phyloP scores from a whole-genome alignment of 371 early-diverging fungal genomes.

The Fennellomyces sp. region DNA sequence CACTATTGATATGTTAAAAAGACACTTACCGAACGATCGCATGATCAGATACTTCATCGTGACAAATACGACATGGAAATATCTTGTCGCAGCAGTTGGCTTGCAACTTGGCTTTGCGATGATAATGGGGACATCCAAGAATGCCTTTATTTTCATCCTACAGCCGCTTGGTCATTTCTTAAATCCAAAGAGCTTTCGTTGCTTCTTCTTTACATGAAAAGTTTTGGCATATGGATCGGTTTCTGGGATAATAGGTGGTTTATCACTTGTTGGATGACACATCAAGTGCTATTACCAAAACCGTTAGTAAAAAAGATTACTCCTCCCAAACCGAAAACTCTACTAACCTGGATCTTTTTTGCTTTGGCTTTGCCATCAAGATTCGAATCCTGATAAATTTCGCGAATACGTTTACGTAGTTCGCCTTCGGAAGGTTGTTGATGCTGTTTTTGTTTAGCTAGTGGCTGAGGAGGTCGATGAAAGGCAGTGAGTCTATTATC shows the following conservation, averaged over 20 bases:
- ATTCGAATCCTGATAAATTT: conserved; percentile 55
- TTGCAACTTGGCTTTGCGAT: conserved; percentile 81
- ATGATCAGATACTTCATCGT: conserved; percentile 89
- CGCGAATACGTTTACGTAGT: conserved; percentile 60
- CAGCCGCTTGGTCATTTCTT: not conserved
- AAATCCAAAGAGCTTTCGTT: not conserved
- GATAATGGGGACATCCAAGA: conserved; percentile 94
- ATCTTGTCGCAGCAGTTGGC: conserved; percentile 92
- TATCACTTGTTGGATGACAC: not conserved
- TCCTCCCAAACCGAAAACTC: not conserved
- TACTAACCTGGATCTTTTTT: conserved; percentile 68
- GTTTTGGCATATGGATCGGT: not conserved
- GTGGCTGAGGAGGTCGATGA: conserved; percentile 95
- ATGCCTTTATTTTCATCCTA: conserved; percentile 54
- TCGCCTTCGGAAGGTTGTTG: conserved; percentile 26
- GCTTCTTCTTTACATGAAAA: not conserved
- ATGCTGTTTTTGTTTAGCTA: conserved; percentile 84
- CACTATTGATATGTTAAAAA: not conserved
- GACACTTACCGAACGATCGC: conserved; percentile 73
- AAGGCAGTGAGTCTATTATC: conserved; percentile 96
- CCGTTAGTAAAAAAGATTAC: not conserved
- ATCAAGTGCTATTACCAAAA: not conserved
- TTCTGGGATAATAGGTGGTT: not conserved
- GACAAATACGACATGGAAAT: conserved; percentile 95
- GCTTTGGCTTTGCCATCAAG: conserved; percentile 75